Evolutionary conservation across 768 basidiomycete genomes (phyloP).

Genomic region (Nidula microcarpa): DNA sequence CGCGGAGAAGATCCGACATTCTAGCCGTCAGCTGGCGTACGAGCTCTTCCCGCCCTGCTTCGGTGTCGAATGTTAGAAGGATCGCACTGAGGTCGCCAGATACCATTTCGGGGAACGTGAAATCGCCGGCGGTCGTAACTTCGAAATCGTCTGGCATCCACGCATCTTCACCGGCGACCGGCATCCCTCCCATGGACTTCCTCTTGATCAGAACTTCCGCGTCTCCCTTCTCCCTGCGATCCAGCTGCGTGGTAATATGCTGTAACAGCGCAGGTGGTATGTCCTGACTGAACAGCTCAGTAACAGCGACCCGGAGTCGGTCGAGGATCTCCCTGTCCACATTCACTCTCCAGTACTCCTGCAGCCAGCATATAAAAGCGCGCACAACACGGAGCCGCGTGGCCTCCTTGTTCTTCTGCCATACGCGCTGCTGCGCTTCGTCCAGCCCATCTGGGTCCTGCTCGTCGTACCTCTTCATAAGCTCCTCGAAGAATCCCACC

Average conservation of each 20-base stretch:
- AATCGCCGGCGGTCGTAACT: constrained; percentile 2
- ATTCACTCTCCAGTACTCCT: constrained; percentile 59
- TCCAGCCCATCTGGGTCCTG: constrained; percentile 17
- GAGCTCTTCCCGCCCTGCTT: constrained; percentile 36
- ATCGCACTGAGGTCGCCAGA: constrained; percentile 17
- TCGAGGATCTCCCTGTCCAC: constrained; percentile 41
- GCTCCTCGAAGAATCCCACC: constrained; percentile 30
- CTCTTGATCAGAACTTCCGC: neutral
- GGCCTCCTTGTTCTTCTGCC: constrained; percentile 38
- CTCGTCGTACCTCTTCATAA: constrained; percentile 48
- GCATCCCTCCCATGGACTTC: neutral
- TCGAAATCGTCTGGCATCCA: neutral
- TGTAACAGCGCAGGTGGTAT: constrained; percentile 21
- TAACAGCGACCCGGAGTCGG: constrained; percentile 17
- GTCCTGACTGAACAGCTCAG: constrained; percentile 17
- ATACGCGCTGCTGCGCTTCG: constrained; percentile 28
- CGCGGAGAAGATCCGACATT: constrained; percentile 30
- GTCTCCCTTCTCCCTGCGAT: neutral
- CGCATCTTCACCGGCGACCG: neutral
- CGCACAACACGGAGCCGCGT: constrained; percentile 59
- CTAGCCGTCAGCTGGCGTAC: constrained; percentile 41
- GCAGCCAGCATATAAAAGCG: constrained; percentile 67
- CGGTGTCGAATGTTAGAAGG: constrained; percentile 25
- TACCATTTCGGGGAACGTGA: constrained; percentile 18
- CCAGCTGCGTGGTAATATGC: neutral